Evolutionary conservation across 768 basidiomycete genomes (phyloP), one percentile per base, ranked within the genome.

Genomic region (Naganishia onofrii): DNA sequence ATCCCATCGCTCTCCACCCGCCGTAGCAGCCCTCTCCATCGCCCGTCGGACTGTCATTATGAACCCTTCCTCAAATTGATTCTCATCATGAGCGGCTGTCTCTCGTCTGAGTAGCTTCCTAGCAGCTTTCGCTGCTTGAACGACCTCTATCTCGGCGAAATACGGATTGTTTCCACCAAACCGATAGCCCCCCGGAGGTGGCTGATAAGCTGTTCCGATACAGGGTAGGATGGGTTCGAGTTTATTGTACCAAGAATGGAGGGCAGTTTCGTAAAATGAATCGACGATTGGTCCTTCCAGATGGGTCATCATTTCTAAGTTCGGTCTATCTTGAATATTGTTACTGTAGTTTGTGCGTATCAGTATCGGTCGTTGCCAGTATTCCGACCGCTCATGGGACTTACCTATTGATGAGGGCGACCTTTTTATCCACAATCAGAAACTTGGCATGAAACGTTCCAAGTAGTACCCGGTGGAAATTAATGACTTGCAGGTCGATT

Each of bases 381-480:
- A 15, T 7, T n/a, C 23, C 63, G 2, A 56, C 23, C 17, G 29
- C 64, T 5, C 46, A 3, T 23, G 23, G n/a, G 19, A 60, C 60
- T 29, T 44, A 44, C 78, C 77, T 85, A 77, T 87, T 87, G 66
- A 90, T 78, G 66, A 88, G 78, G 0, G 87, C 88, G 42, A 88
- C 81, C 73, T 85, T 86, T n/a, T 88, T 83, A 76, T 90, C 89
- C 1, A 89, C 86, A 52, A 90, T 82, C 80, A 89, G 82, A 75
- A 86, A 89, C 75, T 90, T 89, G 55, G 86, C 85, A 73, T 90
- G 89, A 78, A 89, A 90, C 0, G 88, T 90, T 15, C 88, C 88
- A 2, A 87, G 77, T 26, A 87, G 71, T 3, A 86, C 85, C 44
- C 84, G 81, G 64, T 81, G 79, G 55, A 79, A 81, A 69, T 82